A percentile compares a stretch with the other conserved stretches of the same genome.
These are phyloP conservation scores for Albugo candida DNA, from an alignment of 352 stramenopile genomes.

Conservation along the genomic window DNA sequence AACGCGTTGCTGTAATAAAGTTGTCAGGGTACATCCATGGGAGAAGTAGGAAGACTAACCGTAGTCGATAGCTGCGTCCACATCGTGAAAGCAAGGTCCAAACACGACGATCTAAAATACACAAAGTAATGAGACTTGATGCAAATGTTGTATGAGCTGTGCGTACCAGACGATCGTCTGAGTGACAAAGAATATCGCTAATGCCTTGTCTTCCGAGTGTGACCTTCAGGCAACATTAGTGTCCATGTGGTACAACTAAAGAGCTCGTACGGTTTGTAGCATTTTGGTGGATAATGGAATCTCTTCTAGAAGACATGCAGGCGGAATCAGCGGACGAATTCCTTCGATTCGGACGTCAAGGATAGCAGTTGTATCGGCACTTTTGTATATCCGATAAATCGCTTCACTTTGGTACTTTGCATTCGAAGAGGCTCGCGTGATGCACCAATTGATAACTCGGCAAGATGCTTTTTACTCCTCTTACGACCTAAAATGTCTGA, in stretches of 20 bases:
- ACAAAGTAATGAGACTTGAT: too few relatives aligned
- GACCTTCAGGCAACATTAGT: constrained; percentile 6
- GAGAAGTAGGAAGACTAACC: constrained; percentile 10
- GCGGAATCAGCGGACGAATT: constrained; percentile 73
- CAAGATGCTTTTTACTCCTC: constrained; percentile 4
- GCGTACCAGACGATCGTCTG: constrained; percentile 55
- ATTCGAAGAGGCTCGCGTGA: constrained; percentile 17
- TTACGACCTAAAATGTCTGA: constrained; percentile 4
- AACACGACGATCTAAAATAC: constrained; percentile 34
- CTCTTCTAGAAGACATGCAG: constrained; percentile 66
- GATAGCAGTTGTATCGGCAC: constrained; percentile 69
- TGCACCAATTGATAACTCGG: constrained; percentile 3
- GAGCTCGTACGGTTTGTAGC: constrained; percentile 25
- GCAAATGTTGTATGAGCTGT: too few relatives aligned
- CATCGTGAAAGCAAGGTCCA: constrained; percentile 79
- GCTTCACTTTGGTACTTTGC: constrained; percentile 36
- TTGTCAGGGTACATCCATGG: too few relatives aligned
- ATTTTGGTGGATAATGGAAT: constrained; percentile 63
- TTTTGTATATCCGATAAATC: constrained; percentile 49
- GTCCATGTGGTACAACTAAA: not conserved
- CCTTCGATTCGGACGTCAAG: constrained; percentile 74
- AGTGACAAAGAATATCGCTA: constrained; percentile 49
- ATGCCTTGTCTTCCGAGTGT: constrained; percentile 50
- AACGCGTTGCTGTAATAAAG: constrained; percentile 19
- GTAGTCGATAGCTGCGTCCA: constrained; percentile 73